These are phyloP conservation scores for Amaranthus hypochondriacus DNA, from an alignment of 148 eudicot species.

Conservation along the genomic window DNA sequence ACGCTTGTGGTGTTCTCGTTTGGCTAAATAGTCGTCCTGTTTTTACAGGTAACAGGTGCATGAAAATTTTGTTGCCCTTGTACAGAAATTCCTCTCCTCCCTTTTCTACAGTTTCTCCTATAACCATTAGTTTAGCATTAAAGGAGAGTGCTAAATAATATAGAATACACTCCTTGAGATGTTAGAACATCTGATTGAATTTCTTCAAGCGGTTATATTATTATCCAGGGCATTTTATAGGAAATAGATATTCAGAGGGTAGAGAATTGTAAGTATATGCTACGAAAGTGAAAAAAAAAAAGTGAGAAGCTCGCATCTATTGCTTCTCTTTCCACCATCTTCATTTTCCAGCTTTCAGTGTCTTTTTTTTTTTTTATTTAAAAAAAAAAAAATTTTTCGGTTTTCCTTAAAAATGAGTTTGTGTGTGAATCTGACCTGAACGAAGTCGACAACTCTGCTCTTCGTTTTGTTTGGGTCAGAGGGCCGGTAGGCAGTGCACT, in stretches of 20 bases:
- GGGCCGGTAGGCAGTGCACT: no score
- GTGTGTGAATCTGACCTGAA: background rate
- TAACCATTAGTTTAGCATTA: conserved; percentile 29
- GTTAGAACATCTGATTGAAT: conserved; percentile 28
- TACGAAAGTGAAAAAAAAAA: conserved; percentile 19
- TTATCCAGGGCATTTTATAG: conserved; percentile 26
- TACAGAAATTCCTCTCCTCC: conserved; percentile 31
- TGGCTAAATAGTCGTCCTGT: conserved; percentile 16
- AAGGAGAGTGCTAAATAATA: conserved; percentile 46
- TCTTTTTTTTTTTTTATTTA: background rate
- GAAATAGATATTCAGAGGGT: conserved; percentile 26
- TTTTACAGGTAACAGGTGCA: conserved; percentile 45
- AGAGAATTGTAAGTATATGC: conserved; percentile 36
- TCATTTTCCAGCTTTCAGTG: background rate
- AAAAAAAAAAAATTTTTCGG: no score
- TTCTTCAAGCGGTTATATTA: conserved; percentile 23
- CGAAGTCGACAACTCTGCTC: background rate
- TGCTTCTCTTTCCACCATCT: conserved; percentile 16
- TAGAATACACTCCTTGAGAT: conserved; percentile 26
- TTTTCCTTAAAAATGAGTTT: background rate
- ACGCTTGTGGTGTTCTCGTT: conserved; percentile 23
- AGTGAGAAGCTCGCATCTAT: conserved; percentile 15
- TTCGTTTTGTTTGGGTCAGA: no score
- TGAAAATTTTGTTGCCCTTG: conserved; percentile 38
- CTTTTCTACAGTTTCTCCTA: conserved; percentile 12